Evolutionary conservation across 2,329 filamentous ascomycete genomes (phyloP).

Genomic region (Epichloe gansuensis): DNA sequence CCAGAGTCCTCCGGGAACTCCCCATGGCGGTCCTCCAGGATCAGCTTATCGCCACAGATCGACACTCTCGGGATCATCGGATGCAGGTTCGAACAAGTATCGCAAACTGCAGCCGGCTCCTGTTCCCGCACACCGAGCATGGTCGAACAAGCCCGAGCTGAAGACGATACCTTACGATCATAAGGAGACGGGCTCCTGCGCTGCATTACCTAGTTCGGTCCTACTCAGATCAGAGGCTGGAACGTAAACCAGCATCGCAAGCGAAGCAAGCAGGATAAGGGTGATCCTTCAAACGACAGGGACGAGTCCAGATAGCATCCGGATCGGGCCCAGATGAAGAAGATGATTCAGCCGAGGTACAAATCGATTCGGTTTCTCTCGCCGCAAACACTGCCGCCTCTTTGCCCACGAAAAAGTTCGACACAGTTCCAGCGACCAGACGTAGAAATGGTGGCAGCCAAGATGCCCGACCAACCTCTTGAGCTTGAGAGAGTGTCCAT

Average conservation of each 20-base stretch:
- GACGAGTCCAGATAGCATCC: conserved; percentile 27
- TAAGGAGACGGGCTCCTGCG: conserved; percentile 43
- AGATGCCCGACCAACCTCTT: conserved; percentile 3
- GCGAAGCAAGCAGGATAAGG: conserved; percentile 22
- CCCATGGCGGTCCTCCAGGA: conserved; percentile 16
- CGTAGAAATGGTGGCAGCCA: conserved; percentile 9
- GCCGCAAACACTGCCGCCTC: conserved; percentile 5
- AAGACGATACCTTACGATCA: conserved; percentile 48
- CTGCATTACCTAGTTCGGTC: conserved; percentile 43
- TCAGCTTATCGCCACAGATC: conserved; percentile 24
- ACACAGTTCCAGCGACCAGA: conserved; percentile 3
- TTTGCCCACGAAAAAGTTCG: conserved; percentile 2
- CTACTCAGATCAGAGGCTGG: conserved; percentile 46
- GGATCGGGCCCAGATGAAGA: conserved; percentile 14
- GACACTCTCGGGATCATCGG: conserved; percentile 25
- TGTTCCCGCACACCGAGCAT: conserved; percentile 37
- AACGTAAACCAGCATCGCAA: conserved; percentile 32
- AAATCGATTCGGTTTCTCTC: conserved; percentile 1
- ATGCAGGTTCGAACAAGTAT: conserved; percentile 33
- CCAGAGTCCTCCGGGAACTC: conserved; percentile 25
- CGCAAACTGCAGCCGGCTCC: conserved; percentile 48
- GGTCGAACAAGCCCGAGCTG: conserved; percentile 37
- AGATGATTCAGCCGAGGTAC: conserved; percentile 6
- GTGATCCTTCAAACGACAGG: conserved; percentile 21
- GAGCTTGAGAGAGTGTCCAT: conserved; percentile 5